Percentiles rank a stretch among this genome's conserved stretches.
Conservation (phyloP, 2,329 filamentous ascomycete species). For the Coleophoma cylindrospora region DNA sequence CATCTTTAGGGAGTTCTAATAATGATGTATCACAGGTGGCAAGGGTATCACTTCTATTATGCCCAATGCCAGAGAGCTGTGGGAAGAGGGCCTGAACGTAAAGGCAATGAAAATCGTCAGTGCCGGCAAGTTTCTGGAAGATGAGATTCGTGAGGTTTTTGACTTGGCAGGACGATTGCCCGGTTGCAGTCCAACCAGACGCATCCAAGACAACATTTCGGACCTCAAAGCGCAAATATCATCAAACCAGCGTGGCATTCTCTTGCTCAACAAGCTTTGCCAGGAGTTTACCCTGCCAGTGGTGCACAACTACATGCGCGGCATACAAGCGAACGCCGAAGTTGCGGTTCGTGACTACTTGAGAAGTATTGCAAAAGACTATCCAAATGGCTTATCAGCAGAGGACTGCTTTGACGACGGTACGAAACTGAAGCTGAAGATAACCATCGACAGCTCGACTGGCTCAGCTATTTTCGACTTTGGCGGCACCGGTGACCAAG, state of each 20-base stretch:
- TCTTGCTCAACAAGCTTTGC: constrained; percentile 67
- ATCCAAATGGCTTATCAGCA: constrained; percentile 60
- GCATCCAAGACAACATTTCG: constrained; percentile 64
- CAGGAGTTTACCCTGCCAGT: constrained; percentile 68
- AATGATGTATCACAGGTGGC: too few species aligned
- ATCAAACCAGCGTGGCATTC: constrained; percentile 77
- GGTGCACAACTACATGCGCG: constrained; percentile 75
- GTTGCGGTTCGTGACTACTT: constrained; percentile 65
- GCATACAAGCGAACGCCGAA: constrained; percentile 74
- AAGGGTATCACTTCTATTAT: too few species aligned
- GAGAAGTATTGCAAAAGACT: constrained; percentile 62
- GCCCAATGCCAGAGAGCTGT: too few species aligned
- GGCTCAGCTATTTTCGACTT: constrained; percentile 75
- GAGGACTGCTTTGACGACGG: constrained; percentile 82
- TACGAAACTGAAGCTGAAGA: constrained; percentile 63
- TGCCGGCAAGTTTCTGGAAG: too few species aligned
- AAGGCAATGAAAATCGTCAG: too few species aligned
- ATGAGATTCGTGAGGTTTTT: too few species aligned
- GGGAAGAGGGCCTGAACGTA: too few species aligned
- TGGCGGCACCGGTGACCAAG: constrained; percentile 67
- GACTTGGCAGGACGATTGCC: constrained; percentile 22
- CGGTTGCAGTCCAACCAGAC: too few species aligned
- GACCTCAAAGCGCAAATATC: constrained; percentile 80
- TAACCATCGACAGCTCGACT: constrained; percentile 65
- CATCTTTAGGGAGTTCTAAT: too few species aligned